These are phyloP conservation scores for Cucurbitaria berberidis DNA, from an alignment of 2,329 filamentous ascomycete genomes.

Conservation along the genomic window DNA sequence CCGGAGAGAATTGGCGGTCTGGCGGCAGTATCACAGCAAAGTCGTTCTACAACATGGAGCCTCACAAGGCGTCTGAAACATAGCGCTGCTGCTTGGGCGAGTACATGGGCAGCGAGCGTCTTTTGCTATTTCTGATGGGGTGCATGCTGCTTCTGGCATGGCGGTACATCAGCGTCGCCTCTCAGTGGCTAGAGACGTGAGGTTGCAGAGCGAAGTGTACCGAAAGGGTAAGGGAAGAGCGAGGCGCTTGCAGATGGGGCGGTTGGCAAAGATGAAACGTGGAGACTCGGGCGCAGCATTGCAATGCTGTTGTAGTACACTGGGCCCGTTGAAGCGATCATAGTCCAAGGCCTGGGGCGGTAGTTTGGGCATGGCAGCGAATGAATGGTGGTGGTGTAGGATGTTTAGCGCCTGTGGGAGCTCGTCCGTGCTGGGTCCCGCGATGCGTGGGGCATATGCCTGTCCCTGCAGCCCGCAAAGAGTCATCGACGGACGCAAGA, in stretches of 20 bases:
- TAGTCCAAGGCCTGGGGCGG: conserved; percentile 31
- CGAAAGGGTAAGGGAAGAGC: conserved; percentile 30
- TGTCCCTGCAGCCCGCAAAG: conserved; percentile 31
- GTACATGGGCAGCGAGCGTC: conserved; percentile 36
- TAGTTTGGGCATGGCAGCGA: conserved; percentile 41
- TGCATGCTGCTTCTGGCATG: conserved; percentile 24
- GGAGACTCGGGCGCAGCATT: conserved; percentile 32
- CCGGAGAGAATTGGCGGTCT: conserved; percentile 36
- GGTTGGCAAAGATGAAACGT: conserved; percentile 48
- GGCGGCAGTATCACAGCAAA: conserved; percentile 40
- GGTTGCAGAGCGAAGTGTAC: conserved; percentile 30
- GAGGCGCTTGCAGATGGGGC: conserved; percentile 45
- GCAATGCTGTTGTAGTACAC: conserved; percentile 18
- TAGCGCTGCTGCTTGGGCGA: conserved; percentile 43
- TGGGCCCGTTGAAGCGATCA: conserved; percentile 1
- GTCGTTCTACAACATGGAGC: conserved; percentile 33
- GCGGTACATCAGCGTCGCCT: conserved; percentile 17
- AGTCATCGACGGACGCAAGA: conserved; percentile 35
- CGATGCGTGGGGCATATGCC: conserved; percentile 19
- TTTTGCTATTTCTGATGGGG: conserved; percentile 33
- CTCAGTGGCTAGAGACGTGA: conserved; percentile 37
- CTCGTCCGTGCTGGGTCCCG: conserved; percentile 28
- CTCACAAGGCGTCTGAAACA: conserved; percentile 46
- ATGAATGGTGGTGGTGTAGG: conserved; percentile 39
- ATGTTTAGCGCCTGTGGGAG: conserved; percentile 38